Conservation (phyloP, 2,329 filamentous ascomycete species). For the Aspergillus alliaceus region DNA sequence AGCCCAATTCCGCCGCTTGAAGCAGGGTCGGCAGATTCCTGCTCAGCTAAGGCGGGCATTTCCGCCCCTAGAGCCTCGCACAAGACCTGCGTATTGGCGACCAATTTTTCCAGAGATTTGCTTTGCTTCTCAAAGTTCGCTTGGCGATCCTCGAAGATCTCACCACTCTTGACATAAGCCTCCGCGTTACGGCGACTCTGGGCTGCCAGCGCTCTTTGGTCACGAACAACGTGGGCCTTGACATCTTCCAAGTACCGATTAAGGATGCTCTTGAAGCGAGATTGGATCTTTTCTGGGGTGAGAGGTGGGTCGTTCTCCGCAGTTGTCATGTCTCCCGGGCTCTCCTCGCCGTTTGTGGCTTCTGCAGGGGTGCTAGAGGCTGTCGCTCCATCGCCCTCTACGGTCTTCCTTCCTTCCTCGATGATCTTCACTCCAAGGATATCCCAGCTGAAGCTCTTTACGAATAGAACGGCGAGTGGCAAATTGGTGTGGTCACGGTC, state of each 20-base stretch:
- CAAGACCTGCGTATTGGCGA: constrained; percentile 85
- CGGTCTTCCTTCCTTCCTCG: constrained; percentile 77
- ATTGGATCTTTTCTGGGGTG: constrained; percentile 72
- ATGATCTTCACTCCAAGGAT: constrained; percentile 75
- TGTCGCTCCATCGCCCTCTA: constrained; percentile 76
- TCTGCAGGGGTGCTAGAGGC: constrained; percentile 41
- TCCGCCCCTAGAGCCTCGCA: constrained; percentile 85
- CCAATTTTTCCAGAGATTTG: constrained; percentile 86
- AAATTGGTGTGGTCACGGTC: constrained; percentile 91
- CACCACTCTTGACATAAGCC: constrained; percentile 96
- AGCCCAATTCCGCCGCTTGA: constrained; percentile 82
- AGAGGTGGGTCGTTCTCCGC: constrained; percentile 69
- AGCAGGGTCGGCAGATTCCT: constrained; percentile 66
- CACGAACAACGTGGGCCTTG: constrained; percentile 81
- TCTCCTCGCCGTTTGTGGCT: constrained; percentile 51
- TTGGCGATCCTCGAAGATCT: constrained; percentile 97
- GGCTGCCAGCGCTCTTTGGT: constrained; percentile 82
- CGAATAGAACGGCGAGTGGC: constrained; percentile 88
- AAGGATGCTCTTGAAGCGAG: constrained; percentile 82
- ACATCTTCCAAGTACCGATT: constrained; percentile 91
- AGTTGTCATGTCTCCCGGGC: constrained; percentile 43
- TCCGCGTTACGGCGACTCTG: constrained; percentile 95
- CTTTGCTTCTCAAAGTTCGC: constrained; percentile 92
- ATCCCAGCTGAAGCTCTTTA: constrained; percentile 96
- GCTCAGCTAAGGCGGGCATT: constrained; percentile 89